Evolutionary conservation across 1,284 basidiomycete species (phyloP), one percentile per base, ranked within the genome.

Genomic region (Coniferiporia sulphurascens): DNA sequence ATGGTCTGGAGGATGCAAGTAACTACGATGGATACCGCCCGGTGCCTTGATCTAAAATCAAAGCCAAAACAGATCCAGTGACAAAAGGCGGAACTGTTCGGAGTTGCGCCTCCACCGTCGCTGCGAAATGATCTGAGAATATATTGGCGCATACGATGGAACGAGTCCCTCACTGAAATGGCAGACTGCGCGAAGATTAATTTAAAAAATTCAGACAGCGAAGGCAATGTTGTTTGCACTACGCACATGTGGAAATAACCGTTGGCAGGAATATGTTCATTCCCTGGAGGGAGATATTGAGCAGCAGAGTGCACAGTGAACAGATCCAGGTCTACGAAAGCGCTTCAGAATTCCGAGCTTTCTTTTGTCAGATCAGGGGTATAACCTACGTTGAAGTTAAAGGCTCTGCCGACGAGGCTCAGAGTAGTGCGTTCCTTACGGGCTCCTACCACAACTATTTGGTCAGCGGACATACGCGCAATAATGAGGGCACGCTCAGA

Each of bases 181-280:
- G 8, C 60, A 56, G 19, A 62, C 60, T 62, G 50, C 13, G 15
- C 10, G 5, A 51, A 13, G 22, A 19, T 56, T 4, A 3, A n/a
- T 2, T 27, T 2, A 27, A 27, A 41, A n/a, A n/a, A n/a, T 10
- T n/a, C n/a, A 52, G 49, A 22, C 9, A 43, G 12, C 17, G 34
- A 51, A 51, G 5, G 44, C 48, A n/a, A 27, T 27, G 27, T 27
- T 9, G 10, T 19, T 41, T 41, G 15, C 15, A 15, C 15, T 15
- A 69, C 74, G 62, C 56, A 77, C 75, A 69, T 5, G 68, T 71
- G 22, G 72, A 69, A 44, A 77, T 66, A 22, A 77, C 75, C 10
- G 76, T 77, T 1, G 76, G 76, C 64, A 77, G 67, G 65, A 76
- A 77, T 10, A 76, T 63, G 59, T 73, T 75, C 34, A 77, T 62